Evolutionary conservation across 306 rosid genomes (phyloP), one percentile per base, ranked within the genome.

Genomic region (Vigna trinervia): DNA sequence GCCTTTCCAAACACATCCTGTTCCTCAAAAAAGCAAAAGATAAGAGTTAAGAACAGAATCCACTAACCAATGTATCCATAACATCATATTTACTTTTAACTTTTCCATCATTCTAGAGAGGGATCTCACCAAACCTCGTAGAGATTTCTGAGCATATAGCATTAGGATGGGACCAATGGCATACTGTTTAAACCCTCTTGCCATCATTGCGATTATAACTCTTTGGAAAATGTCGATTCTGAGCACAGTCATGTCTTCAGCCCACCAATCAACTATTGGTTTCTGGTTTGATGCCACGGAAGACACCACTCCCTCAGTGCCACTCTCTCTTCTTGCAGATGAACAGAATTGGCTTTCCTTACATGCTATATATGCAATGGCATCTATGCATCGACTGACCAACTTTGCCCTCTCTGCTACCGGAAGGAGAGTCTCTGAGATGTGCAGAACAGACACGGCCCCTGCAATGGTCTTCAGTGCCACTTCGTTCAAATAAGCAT

Each of bases 101-200:
- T 75, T 5, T 36, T 26, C 1, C 14, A 75, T 68, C 11, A 3
- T 75, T 84, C 56, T 51, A 82, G 91, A 26, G 70, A 46, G 83
- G 87, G 83, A 76, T 88, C 99, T 95, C 94, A 95, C 99, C 99
- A 91, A 91, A 86, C 97, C 96, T 88, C 94, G 85, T 26, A 96
- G 94, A 61, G 97, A 92, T 89, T 96, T 92, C 88, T 96, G 96
- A 10, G 99, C 99, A 79, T 92, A 96, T 74, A 96, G 98, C 98
- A 92, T 96, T 43, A 96, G 85, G 36, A 96, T 81, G 20, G 99
- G 97, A 50, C 93, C 98, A 3, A 92, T 86, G 83, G 98, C 95
- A 66, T 79, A 82, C 77, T 88, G 98, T 71, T 91, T 91, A 78
- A 88, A 89, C 77, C 99, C 99, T 87, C 98, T 88, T 5, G 99